A percentile compares a stretch with the other conserved stretches of the same genome.
Conservation (phyloP, 176 grass and related monocot species). For the Juncus inflexus region DNA sequence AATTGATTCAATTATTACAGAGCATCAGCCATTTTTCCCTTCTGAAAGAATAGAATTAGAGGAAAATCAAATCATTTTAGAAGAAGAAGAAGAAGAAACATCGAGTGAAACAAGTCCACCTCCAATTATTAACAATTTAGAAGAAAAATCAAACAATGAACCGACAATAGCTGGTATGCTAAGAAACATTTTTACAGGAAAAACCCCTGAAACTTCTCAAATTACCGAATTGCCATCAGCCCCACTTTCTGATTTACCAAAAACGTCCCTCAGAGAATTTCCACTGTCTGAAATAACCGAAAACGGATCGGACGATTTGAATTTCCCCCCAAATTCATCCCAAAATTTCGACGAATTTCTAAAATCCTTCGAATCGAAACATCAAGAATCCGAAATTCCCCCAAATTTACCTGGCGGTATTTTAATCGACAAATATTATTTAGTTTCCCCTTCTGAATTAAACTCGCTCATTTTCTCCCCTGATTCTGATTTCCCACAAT, state of each 20-base stretch:
- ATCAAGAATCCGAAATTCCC: constrained; percentile 69
- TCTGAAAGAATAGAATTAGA: not conserved
- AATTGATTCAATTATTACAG: constrained; percentile 21
- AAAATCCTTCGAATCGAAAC: constrained; percentile 37
- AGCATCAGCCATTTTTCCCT: constrained; percentile 10
- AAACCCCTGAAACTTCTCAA: constrained; percentile 1
- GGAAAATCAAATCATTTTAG: not conserved
- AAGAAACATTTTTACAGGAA: constrained; percentile 25
- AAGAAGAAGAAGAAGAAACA: constrained; percentile 9
- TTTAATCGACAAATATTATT: constrained; percentile 67
- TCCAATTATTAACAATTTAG: not conserved
- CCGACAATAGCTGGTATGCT: constrained; percentile 12
- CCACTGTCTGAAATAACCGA: not conserved
- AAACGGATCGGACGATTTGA: constrained; percentile 4
- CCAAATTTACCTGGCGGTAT: constrained; percentile 64
- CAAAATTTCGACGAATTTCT: constrained; percentile 54
- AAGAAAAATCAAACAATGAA: constrained; percentile 17
- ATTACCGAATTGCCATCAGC: not conserved
- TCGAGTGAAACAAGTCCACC: not conserved
- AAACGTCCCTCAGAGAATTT: constrained; percentile 10
- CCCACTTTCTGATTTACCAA: not conserved
- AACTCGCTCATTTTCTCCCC: constrained; percentile 79
- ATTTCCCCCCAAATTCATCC: not conserved
- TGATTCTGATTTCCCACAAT: constrained; percentile 61
- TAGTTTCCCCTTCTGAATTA: constrained; percentile 51